Base-by-base conservation (phyloP, 2,329 filamentous ascomycete species). In the Phaeophleospora eucalypticola region DNA sequence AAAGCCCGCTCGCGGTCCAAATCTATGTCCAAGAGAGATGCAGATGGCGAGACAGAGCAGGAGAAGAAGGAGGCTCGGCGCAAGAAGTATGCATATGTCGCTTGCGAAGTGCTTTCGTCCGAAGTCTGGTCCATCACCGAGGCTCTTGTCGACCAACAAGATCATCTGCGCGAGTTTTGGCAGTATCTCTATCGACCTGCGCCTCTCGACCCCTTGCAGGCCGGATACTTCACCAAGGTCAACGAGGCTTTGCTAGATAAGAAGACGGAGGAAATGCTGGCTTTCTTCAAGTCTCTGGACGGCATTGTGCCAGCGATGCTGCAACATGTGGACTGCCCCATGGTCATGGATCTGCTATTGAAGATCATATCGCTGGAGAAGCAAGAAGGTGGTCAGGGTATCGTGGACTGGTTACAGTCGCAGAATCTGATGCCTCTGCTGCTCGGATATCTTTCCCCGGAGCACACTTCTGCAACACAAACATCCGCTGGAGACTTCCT, bases 351-450 rank as follows among this genome's bases (percentile, higher is more conserved):
- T 66, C 75, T 98, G 16, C 72, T 98, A 42, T 77, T 98, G 54
- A 97, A 97, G 70, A 96, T 97, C 49, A 95, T 98, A 62, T 95
- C 89, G 58, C 75, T 98, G 49, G 93, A 98, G 68, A 91, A 94
- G 63, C 86, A 83, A 27, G 91, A 97, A 57, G 87, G 85, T 41
- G 91, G 90, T 3, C 86, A 90, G 64, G 93, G 91, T 43, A 89
- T 95, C 60, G 89, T 97, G 48, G 93, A 97, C 75, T 98, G 93
- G 93, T 77, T 98, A 42, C 90, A 94, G 70, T 82, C 84, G 4
- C 88, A 95, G 66, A 78, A 93, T 57, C 77, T 98, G 20, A 89
- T 98, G 57, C 89, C 91, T 0, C 85, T 81, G 3, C 77, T 98
- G 2, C 80, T 98, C 1, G 86, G 87, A 4, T 96, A 90, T 67